Evolutionary conservation across 768 basidiomycete species (phyloP).

Genomic region (Trametes maxima): DNA sequence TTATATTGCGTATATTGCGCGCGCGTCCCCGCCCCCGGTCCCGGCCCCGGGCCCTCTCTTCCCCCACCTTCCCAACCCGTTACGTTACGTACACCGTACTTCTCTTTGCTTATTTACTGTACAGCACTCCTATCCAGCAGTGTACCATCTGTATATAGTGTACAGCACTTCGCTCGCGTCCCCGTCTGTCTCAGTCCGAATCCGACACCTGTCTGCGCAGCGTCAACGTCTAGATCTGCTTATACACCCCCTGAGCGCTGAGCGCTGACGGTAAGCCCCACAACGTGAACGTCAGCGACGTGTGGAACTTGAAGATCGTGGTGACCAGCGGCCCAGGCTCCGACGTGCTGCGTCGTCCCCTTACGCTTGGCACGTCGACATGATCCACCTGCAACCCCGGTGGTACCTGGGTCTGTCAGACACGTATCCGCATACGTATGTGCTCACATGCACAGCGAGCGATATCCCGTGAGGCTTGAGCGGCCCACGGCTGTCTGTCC

Average conservation of each 20-base stretch:
- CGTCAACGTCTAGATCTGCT: neutral
- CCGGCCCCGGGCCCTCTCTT: neutral
- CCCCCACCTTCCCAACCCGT: neutral
- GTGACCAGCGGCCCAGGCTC: no score
- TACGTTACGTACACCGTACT: neutral
- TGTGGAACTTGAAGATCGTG: no score
- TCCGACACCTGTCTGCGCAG: neutral
- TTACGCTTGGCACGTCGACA: no score
- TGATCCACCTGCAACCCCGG: no score
- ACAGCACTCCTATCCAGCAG: slow-evolving; percentile 2
- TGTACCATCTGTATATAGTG: slow-evolving; percentile 23
- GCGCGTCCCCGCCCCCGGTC: no score
- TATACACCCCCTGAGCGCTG: no score
- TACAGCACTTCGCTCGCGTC: slow-evolving; percentile 7
- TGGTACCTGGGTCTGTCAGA: no score
- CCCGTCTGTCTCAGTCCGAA: neutral
- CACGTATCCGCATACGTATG: no score
- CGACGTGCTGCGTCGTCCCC: no score
- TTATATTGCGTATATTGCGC: neutral
- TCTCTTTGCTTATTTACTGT: slow-evolving; percentile 10
- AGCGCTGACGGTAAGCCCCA: no score
- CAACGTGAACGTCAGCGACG: no score
- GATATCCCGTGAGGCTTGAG: neutral
- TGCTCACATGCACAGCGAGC: neutral
- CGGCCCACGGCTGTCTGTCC: neutral